Conservation (phyloP, 805 yeast genomes). For the Nakazawaea ambrosiae region DNA sequence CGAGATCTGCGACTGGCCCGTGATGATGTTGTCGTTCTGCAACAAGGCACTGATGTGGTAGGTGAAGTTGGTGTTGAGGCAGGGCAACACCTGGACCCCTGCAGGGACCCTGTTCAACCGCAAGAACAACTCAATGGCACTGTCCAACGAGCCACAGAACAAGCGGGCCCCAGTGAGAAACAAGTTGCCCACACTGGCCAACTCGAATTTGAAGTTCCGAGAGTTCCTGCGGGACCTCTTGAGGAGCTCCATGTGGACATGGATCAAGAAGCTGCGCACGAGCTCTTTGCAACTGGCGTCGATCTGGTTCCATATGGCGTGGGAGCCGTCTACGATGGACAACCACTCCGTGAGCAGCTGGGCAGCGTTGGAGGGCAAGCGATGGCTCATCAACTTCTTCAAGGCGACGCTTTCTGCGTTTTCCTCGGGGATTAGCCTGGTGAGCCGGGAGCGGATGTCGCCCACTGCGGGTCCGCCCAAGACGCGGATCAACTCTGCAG, state of each 20-base stretch:
- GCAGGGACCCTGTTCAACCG: conserved; percentile 56
- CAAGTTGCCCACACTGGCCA: conserved; percentile 82
- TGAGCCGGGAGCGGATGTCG: conserved; percentile 77
- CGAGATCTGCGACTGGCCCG: conserved; percentile 91
- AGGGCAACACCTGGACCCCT: conserved; percentile 58
- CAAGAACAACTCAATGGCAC: conserved; percentile 70
- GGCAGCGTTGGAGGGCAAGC: conserved; percentile 41
- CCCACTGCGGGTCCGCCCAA: conserved; percentile 96
- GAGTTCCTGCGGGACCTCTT: conserved; percentile 53
- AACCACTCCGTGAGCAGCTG: conserved; percentile 72
- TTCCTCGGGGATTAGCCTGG: conserved; percentile 56
- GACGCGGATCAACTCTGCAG: conserved; percentile 79
- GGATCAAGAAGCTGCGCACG: conserved; percentile 68
- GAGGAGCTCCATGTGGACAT: conserved; percentile 69
- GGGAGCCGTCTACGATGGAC: conserved; percentile 71
- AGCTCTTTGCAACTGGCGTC: conserved; percentile 61
- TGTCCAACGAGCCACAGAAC: conserved; percentile 78
- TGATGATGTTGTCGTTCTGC: conserved; percentile 61
- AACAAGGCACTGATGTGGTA: conserved; percentile 80
- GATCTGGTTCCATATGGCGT: conserved; percentile 56
- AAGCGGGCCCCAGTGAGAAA: conserved; percentile 76
- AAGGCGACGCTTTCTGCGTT: conserved; percentile 21
- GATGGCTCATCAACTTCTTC: conserved; percentile 33
- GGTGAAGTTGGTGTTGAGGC: conserved; percentile 76
- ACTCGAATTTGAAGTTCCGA: conserved; percentile 60